phyloP scores from a whole-genome alignment of 148 eudicot species.

The Chenopodium quinoa region DNA sequence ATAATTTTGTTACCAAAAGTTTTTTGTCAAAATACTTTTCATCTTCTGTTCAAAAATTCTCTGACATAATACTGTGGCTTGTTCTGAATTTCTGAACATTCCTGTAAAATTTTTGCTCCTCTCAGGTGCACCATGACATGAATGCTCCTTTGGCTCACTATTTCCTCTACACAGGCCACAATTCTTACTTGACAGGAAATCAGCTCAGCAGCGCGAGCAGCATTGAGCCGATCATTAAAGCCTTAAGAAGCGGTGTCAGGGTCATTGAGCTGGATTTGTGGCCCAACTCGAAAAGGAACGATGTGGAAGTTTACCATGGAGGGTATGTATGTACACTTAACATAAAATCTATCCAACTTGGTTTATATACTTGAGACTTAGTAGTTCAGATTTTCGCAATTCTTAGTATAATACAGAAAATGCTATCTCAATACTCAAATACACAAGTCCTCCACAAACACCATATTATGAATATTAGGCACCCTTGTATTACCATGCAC shows the following conservation, averaged over 20 bases:
- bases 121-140: slow-evolving; percentile 69
- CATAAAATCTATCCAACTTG: neutral
- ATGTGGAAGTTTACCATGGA: slow-evolving; percentile 62
- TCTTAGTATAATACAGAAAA: too few species aligned
- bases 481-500: neutral
- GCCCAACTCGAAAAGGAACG: slow-evolving; percentile 45
- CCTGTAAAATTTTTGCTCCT: neutral
- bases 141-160: slow-evolving; percentile 60
- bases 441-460: neutral
- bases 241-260: slow-evolving; percentile 54
- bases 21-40: neutral
- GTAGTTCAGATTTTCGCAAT: neutral
- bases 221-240: slow-evolving; percentile 46
- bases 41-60: neutral
- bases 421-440: neutral
- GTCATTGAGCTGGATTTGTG: slow-evolving; percentile 73
- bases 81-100: neutral
- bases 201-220: slow-evolving; percentile 63
- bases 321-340: slow-evolving; percentile 49
- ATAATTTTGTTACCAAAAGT: neutral
- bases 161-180: slow-evolving; percentile 71
- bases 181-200: slow-evolving; percentile 77
- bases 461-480: neutral
- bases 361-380: neutral
- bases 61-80: neutral